Evolutionary conservation across 108 stramenopile genomes (phyloP).

Genomic region (Seminavis robusta): DNA sequence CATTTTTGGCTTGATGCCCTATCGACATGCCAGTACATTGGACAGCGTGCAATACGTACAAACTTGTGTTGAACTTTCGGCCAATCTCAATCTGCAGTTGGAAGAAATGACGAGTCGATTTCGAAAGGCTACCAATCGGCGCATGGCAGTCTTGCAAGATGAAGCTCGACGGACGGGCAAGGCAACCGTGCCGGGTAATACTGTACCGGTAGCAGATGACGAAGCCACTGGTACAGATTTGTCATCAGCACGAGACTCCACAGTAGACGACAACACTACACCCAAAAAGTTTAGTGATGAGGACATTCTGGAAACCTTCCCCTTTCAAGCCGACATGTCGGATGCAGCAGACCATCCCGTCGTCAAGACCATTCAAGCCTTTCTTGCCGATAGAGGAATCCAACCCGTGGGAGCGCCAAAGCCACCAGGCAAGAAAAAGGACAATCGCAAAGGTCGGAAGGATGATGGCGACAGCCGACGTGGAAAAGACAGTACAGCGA

Average conservation of each 20-base stretch:
- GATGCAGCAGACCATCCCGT: slow-evolving; percentile 47
- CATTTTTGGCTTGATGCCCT: slow-evolving; percentile 83
- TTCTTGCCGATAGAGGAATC: slow-evolving; percentile 21
- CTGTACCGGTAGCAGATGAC: no score
- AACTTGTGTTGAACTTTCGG: slow-evolving; percentile 33
- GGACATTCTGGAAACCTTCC: slow-evolving; percentile 69
- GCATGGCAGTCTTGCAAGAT: slow-evolving; percentile 77
- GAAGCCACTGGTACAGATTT: slow-evolving; percentile 8
- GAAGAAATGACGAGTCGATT: slow-evolving; percentile 76
- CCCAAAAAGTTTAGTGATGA: slow-evolving; percentile 63
- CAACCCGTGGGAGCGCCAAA: no score
- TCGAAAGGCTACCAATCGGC: slow-evolving; percentile 80
- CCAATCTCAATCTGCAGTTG: slow-evolving; percentile 33
- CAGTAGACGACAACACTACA: background rate
- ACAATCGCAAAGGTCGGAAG: no score
- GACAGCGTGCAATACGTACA: slow-evolving; percentile 61
- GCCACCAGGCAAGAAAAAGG: no score
- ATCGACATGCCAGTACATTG: slow-evolving; percentile 66
- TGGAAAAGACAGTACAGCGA: background rate
- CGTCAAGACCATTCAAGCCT: slow-evolving; percentile 58
- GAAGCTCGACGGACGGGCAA: slow-evolving; percentile 57
- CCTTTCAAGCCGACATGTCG: slow-evolving; percentile 72
- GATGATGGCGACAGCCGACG: background rate
- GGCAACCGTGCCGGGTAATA: no score
- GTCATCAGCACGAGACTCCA: slow-evolving; percentile 5